Evolutionary conservation across 805 yeast genomes (phyloP).

Genomic region (Cyberlindnera mississippiensis): DNA sequence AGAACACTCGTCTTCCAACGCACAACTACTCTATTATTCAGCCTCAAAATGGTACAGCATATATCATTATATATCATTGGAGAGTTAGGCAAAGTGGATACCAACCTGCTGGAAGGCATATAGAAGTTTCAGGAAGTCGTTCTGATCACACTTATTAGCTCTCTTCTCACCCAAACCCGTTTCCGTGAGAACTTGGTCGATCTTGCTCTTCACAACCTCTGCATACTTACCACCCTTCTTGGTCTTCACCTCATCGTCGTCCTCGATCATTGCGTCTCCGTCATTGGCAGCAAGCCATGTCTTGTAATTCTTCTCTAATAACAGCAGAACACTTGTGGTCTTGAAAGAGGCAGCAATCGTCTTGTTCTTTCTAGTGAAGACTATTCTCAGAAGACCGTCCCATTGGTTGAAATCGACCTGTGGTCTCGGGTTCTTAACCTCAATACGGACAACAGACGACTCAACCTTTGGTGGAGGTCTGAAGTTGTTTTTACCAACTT

Average conservation of each 20-base stretch:
- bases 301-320: constrained; percentile 84
- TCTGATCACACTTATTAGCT: constrained; percentile 92
- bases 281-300: constrained; percentile 59
- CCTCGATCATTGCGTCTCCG: too few relatives aligned
- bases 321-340: constrained; percentile 70
- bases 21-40: too few relatives aligned
- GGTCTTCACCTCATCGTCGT: constrained; percentile 21
- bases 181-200: constrained; percentile 68
- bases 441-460: constrained; percentile 91
- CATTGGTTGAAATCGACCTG: constrained; percentile 90
- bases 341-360: constrained; percentile 92
- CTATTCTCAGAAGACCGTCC: constrained; percentile 92
- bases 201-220: constrained; percentile 58
- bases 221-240: constrained; percentile 32
- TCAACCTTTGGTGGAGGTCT: constrained; percentile 99
- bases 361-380: constrained; percentile 90
- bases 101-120: constrained; percentile 97
- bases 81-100: constrained; percentile 90
- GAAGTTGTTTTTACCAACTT: constrained; percentile 94
- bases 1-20: too few relatives aligned
- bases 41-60: too few relatives aligned
- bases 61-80: too few relatives aligned
- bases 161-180: constrained; percentile 83
- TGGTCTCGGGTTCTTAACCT: constrained; percentile 91
- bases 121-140: constrained; percentile 80